A percentile compares a stretch with the other conserved stretches of the same genome.
These are phyloP conservation scores for Pulveroboletus sp. DNA, from an alignment of 768 basidiomycete species.

Conservation along the genomic window DNA sequence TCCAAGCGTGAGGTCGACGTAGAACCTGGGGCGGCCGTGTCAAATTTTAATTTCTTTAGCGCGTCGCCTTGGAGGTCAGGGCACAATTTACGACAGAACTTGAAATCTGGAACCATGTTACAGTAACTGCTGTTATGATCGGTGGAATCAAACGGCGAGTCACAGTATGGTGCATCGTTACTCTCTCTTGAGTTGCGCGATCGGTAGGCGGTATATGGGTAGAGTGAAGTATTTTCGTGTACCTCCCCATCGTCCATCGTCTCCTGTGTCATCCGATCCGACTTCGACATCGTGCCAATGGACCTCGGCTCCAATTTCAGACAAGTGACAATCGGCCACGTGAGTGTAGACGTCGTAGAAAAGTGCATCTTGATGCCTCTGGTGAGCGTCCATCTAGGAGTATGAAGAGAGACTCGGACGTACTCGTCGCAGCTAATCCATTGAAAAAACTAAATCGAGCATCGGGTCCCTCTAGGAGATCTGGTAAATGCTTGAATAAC, in stretches of 20 bases:
- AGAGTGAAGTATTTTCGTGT: conserved; percentile 73
- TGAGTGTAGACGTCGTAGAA: conserved; percentile 91
- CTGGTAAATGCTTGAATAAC: conserved; percentile 79
- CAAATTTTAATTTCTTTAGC: no score
- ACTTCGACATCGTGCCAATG: conserved; percentile 82
- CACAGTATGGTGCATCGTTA: background rate
- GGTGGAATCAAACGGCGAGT: background rate
- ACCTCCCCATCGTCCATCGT: conserved; percentile 67
- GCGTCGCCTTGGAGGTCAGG: no score
- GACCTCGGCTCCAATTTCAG: conserved; percentile 74
- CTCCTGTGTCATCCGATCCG: conserved; percentile 35
- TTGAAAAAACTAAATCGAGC: conserved; percentile 96
- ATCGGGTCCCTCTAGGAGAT: conserved; percentile 66
- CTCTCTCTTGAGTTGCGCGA: conserved; percentile 34
- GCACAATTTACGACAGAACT: no score
- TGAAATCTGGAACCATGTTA: no score
- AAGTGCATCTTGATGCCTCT: conserved; percentile 54
- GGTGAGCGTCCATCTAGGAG: background rate
- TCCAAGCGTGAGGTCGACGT: no score
- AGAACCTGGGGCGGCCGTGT: no score
- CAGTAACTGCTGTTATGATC: background rate
- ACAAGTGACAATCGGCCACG: conserved; percentile 79
- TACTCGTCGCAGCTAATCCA: conserved; percentile 92
- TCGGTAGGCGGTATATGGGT: conserved; percentile 68
- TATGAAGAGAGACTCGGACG: conserved; percentile 24